These are phyloP conservation scores for Piper longum DNA, from an alignment of 164 flowering plant genomes.

Conservation along the genomic window DNA sequence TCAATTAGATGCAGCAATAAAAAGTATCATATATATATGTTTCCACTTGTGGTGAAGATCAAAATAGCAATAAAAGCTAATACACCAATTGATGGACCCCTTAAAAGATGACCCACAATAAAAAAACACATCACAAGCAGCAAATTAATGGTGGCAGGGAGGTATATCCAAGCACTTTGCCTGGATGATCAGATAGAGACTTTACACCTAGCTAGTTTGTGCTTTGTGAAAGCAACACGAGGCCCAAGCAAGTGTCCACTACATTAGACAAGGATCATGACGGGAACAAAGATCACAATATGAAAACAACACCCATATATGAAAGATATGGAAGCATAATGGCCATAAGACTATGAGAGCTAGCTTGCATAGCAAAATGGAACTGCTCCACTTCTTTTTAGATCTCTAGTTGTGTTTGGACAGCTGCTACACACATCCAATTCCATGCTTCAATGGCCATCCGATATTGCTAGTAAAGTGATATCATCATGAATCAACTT, in stretches of 20 bases:
- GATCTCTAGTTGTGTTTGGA: no score
- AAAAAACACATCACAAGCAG: neutral
- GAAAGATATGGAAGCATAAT: neutral
- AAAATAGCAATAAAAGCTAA: neutral
- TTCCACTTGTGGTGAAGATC: neutral
- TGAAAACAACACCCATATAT: neutral
- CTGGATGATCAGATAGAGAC: neutral
- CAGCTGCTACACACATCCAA: no score
- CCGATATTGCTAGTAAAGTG: no score
- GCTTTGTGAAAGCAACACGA: neutral
- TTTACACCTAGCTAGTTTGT: neutral
- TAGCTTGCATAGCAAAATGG: no score
- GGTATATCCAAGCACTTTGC: neutral
- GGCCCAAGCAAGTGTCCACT: no score
- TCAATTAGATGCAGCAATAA: neutral
- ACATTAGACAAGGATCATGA: constrained; percentile 2
- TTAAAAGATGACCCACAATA: neutral
- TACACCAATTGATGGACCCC: neutral
- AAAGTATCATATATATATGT: neutral
- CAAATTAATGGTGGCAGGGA: neutral
- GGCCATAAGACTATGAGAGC: neutral
- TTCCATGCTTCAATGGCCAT: no score
- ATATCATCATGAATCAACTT: no score
- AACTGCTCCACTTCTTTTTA: no score
- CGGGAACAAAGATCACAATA: neutral